Evolutionary conservation across 2,329 filamentous ascomycete species (phyloP).

Genomic region (Bipolaris zeicola): DNA sequence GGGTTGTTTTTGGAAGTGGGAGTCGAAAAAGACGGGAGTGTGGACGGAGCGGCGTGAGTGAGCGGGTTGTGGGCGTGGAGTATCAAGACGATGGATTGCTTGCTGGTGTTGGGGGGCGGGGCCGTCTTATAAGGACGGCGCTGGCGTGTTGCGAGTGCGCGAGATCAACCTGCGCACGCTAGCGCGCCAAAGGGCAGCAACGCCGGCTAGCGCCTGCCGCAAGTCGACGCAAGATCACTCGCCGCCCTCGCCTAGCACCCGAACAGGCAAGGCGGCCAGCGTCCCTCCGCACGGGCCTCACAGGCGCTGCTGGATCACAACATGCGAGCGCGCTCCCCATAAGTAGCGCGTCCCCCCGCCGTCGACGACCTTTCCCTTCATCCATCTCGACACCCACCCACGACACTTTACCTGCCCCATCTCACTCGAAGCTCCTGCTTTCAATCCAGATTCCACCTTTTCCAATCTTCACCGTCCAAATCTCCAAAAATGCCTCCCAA

Average conservation of each 20-base stretch:
- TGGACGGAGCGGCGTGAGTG: slow-evolving; percentile 20
- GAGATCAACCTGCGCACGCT: slow-evolving; percentile 46
- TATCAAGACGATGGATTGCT: slow-evolving; percentile 50
- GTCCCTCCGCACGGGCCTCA: slow-evolving; percentile 37
- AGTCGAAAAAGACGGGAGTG: slow-evolving; percentile 25
- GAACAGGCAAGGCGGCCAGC: slow-evolving; percentile 31
- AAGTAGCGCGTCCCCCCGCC: slow-evolving; percentile 51
- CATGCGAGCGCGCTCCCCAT: slow-evolving; percentile 48
- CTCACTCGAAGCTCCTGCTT: slow-evolving; percentile 20
- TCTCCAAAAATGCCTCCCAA: slow-evolving; percentile 86
- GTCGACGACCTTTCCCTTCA: slow-evolving; percentile 46
- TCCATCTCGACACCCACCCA: slow-evolving; percentile 50
- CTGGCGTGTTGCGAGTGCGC: slow-evolving; percentile 48
- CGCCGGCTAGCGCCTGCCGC: slow-evolving; percentile 22
- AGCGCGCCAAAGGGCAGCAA: slow-evolving; percentile 35
- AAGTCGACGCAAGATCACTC: slow-evolving; percentile 31
- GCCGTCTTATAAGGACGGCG: slow-evolving; percentile 49
- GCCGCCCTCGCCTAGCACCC: slow-evolving; percentile 31
- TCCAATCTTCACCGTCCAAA: slow-evolving; percentile 10
- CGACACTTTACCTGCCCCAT: slow-evolving; percentile 30
- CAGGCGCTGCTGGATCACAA: slow-evolving; percentile 48
- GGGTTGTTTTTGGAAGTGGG: slow-evolving; percentile 44
- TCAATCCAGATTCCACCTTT: slow-evolving; percentile 18
- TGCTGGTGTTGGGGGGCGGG: slow-evolving; percentile 46
- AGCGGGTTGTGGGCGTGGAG: slow-evolving; percentile 39